Percentiles rank a stretch among this genome's conserved stretches.
Evolutionary conservation across 2,329 filamentous ascomycete species (phyloP).

Genomic region (Arthrobotrys musiformis): DNA sequence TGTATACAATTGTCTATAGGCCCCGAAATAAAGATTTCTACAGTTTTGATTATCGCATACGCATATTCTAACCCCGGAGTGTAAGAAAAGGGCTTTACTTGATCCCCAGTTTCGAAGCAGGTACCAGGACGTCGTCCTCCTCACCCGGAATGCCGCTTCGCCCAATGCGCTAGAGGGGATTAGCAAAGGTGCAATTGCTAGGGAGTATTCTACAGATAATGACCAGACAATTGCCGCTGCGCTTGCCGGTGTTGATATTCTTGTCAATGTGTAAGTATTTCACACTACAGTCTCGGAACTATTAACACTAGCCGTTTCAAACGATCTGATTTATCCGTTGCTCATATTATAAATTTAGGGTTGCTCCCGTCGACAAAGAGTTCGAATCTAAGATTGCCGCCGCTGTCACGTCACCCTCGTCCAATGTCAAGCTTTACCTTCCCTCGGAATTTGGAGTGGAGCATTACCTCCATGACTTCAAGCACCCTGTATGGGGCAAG

Average conservation of each 20-base stretch:
- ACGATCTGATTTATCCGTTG: background rate
- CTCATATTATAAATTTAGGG: conserved; percentile 1
- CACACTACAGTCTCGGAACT: background rate
- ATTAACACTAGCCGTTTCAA: background rate
- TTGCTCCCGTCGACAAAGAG: conserved; percentile 32
- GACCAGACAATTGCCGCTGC: conserved; percentile 57
- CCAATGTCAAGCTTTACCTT: conserved; percentile 61
- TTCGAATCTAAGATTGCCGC: conserved; percentile 47
- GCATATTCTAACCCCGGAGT: background rate
- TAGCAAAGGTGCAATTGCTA: conserved; percentile 15
- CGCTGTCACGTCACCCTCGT: conserved; percentile 29
- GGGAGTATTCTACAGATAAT: conserved; percentile 37
- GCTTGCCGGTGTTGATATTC: conserved; percentile 60
- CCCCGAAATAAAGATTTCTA: no score
- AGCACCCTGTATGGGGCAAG: conserved; percentile 61
- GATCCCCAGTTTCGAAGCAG: conserved; percentile 41
- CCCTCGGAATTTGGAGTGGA: conserved; percentile 63
- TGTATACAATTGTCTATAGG: background rate
- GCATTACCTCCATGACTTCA: conserved; percentile 62
- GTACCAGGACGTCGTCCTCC: conserved; percentile 49
- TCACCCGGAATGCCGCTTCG: conserved; percentile 22
- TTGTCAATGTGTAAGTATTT: conserved; percentile 60
- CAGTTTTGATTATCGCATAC: no score
- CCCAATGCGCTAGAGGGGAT: conserved; percentile 28
- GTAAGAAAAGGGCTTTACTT: conserved; percentile 28